phyloP scores from a whole-genome alignment of 345 rosid species.

The Rhizophora mangle region DNA sequence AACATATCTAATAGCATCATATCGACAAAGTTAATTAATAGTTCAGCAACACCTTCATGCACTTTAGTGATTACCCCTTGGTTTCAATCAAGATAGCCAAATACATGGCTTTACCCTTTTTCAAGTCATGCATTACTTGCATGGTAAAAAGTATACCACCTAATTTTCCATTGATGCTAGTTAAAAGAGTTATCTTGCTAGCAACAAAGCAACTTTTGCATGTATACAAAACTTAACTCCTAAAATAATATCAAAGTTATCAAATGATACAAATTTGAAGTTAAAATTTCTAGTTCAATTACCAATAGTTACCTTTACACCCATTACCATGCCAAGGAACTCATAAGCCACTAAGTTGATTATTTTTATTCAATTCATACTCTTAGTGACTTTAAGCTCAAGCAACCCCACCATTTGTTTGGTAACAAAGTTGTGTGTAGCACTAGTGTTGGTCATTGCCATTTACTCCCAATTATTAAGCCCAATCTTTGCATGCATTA shows the following conservation, averaged over 20 bases:
- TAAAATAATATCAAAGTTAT: too few species aligned
- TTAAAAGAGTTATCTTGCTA: too few species aligned
- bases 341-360: too few species aligned
- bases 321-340: too few species aligned
- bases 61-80: not conserved
- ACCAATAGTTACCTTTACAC: not conserved
- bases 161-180: too few species aligned
- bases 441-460: not conserved
- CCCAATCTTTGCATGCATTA: not conserved
- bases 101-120: not conserved
- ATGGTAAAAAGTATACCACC: not conserved
- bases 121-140: not conserved
- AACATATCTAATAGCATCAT: not conserved
- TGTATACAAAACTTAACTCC: too few species aligned
- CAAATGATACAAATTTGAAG: not conserved
- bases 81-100: not conserved
- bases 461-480: not conserved
- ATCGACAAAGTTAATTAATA: not conserved
- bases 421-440: too few species aligned
- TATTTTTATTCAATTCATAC: not conserved
- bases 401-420: not conserved
- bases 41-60: not conserved
- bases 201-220: not conserved
- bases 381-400: too few species aligned
- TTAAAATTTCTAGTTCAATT: not conserved